Percentiles rank a stretch among this genome's conserved stretches.
Conservation (phyloP, 352 stramenopile species). For the Pythium graminicola region DNA sequence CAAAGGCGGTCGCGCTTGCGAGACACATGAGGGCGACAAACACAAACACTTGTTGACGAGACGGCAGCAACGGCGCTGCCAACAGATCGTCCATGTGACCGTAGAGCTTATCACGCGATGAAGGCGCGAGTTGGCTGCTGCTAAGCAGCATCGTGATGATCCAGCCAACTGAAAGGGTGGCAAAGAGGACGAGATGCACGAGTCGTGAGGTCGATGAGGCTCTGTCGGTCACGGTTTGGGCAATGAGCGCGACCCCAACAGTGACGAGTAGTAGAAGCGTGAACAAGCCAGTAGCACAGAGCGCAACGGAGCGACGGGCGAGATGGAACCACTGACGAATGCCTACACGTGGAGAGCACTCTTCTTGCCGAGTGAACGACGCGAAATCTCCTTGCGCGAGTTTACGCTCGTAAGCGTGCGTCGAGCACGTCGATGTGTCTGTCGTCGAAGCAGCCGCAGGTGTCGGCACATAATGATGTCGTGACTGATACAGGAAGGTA, state of each 20-base stretch:
- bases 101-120: slow-evolving; percentile 32
- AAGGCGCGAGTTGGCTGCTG: slow-evolving; percentile 38
- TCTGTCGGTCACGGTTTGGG: not conserved
- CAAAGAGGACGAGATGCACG: slow-evolving; percentile 17
- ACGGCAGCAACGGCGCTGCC: slow-evolving; percentile 20
- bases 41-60: slow-evolving; percentile 23
- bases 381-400: slow-evolving; percentile 24
- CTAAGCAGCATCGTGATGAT: slow-evolving; percentile 33
- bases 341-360: no score
- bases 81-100: slow-evolving; percentile 28
- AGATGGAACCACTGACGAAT: slow-evolving; percentile 8
- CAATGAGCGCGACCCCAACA: not conserved
- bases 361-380: not conserved
- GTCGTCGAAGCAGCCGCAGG: not conserved
- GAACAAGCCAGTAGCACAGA: slow-evolving; percentile 8
- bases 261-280: slow-evolving; percentile 8
- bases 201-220: not conserved
- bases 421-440: no score
- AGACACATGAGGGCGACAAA: slow-evolving; percentile 22
- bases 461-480: slow-evolving; percentile 14
- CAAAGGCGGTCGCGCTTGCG: slow-evolving; percentile 32
- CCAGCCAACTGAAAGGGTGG: slow-evolving; percentile 37
- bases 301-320: slow-evolving; percentile 8
- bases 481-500: slow-evolving; percentile 43
- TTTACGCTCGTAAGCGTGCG: slow-evolving; percentile 31